These are phyloP conservation scores for Quercus berberidifolia DNA, from an alignment of 306 rosid genomes.

Conservation along the genomic window DNA sequence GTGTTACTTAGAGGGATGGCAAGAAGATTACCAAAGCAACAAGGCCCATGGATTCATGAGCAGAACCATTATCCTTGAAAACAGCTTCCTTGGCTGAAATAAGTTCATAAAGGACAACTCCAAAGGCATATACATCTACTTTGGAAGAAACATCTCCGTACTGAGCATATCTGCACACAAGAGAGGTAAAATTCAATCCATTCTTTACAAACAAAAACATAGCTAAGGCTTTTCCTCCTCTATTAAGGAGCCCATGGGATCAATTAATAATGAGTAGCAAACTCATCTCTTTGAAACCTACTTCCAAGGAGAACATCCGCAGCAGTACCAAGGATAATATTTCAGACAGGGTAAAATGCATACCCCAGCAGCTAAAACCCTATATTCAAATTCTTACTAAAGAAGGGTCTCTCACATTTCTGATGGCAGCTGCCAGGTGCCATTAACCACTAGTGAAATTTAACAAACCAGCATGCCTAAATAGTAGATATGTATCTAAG, in stretches of 20 bases:
- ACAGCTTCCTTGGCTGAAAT: constrained; percentile 90
- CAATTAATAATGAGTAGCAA: background rate
- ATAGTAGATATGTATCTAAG: background rate
- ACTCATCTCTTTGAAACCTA: background rate
- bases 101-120: constrained; percentile 86
- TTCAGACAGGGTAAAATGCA: background rate
- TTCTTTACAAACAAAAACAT: constrained; percentile 1
- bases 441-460: background rate
- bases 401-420: background rate
- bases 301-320: background rate
- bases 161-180: constrained; percentile 72
- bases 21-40: constrained; percentile 56
- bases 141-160: constrained; percentile 83
- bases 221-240: background rate
- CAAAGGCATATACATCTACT: constrained; percentile 83
- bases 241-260: background rate
- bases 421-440: background rate
- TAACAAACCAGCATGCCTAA: background rate
- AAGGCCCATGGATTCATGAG: constrained; percentile 66
- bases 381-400: background rate
- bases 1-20: background rate
- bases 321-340: background rate
- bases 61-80: constrained; percentile 32
- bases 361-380: background rate
- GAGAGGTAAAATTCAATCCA: constrained; percentile 7